phyloP scores from a whole-genome alignment of 176 grass and related monocot species.

The Triticum timopheevii region DNA sequence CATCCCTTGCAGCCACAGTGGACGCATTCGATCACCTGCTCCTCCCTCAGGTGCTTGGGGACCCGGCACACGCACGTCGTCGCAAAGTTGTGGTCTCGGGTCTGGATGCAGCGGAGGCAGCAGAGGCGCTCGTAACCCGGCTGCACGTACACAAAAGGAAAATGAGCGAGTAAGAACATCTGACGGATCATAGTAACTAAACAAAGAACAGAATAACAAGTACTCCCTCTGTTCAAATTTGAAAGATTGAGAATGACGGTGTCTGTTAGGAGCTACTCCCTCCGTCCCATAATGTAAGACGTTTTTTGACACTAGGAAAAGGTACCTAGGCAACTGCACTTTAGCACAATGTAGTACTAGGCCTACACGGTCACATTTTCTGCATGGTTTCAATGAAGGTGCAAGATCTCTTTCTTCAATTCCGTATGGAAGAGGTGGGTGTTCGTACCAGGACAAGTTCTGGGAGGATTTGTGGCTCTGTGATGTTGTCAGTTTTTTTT shows the following conservation, averaged over 20 bases:
- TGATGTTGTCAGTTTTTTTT: not conserved
- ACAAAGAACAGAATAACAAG: not conserved
- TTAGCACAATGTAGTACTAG: not conserved
- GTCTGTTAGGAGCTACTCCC: not conserved
- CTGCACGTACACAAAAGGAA: slow-evolving; percentile 4
- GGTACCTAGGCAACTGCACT: not conserved
- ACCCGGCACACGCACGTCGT: slow-evolving; percentile 77
- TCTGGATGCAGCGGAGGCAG: slow-evolving; percentile 75
- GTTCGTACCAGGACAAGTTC: not conserved
- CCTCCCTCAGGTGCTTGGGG: slow-evolving; percentile 76
- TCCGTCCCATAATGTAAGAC: too few relatives aligned
- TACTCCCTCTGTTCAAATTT: too few relatives aligned
- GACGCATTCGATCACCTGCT: slow-evolving; percentile 85
- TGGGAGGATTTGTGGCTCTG: not conserved
- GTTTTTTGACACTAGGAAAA: too few relatives aligned
- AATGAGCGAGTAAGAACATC: not conserved
- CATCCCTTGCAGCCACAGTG: slow-evolving; percentile 77
- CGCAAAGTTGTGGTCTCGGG: slow-evolving; percentile 79
- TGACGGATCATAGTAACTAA: not conserved
- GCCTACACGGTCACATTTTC: not conserved
- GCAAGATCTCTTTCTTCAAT: not conserved
- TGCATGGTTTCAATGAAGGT: not conserved
- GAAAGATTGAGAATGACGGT: not conserved
- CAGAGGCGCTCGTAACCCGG: slow-evolving; percentile 74
- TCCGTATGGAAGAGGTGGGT: not conserved